Conservation (phyloP, 2,329 filamentous ascomycete genomes). For the Emmonsiellopsis sp. region DNA sequence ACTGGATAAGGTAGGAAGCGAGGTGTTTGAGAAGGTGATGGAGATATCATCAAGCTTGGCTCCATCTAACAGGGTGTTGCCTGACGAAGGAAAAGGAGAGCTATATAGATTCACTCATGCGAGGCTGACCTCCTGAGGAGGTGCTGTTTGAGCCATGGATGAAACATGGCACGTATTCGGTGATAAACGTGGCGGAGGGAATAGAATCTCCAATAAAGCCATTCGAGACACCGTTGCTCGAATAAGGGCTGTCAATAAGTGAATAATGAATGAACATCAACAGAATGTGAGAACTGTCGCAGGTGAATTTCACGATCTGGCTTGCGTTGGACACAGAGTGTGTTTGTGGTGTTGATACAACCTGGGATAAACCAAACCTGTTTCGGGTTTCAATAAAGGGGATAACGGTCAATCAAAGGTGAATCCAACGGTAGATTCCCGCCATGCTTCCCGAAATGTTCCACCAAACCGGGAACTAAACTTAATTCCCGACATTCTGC, state of each 20-base stretch:
- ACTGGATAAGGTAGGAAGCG: no score
- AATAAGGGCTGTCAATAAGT: neutral
- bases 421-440: neutral
- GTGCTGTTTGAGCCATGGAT: neutral
- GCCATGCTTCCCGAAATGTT: neutral
- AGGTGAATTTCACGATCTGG: neutral
- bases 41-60: no score
- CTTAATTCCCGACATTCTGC: neutral
- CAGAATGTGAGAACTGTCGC: neutral
- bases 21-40: no score
- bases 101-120: neutral
- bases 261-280: constrained; percentile 7
- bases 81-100: neutral
- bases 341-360: neutral
- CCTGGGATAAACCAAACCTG: constrained; percentile 8
- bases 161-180: neutral
- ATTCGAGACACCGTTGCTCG: constrained; percentile 8
- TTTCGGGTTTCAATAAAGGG: constrained; percentile 19
- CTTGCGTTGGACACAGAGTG: neutral
- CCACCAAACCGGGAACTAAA: neutral
- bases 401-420: neutral
- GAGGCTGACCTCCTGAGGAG: neutral
- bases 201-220: neutral
- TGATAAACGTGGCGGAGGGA: neutral
- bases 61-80: neutral